Base-by-base conservation (phyloP, 1,284 basidiomycete genomes). In the Boletellus sp. region DNA sequence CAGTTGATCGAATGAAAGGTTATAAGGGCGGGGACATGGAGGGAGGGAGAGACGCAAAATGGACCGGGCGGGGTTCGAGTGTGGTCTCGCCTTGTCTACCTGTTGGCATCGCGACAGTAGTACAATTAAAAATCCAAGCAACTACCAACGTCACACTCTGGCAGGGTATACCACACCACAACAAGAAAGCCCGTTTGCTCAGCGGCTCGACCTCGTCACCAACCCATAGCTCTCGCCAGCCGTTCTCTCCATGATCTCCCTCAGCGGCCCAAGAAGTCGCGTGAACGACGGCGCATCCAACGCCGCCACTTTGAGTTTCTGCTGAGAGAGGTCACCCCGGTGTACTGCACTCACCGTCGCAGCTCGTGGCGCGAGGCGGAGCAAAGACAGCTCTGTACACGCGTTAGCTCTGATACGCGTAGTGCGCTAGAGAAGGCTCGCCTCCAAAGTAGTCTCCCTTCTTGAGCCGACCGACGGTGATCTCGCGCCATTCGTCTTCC, bases 361-460 rank as follows among this genome's bases (percentile, higher is more conserved):
- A 1, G 93, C 93, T 50, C 95, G 86, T 13, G 93, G 92, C 38
- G 89, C 89, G 32, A 89, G 80, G 58, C 90, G 89, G 51, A 94
- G 78, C 36, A 97, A 74, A 8, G 91, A 90, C 22, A 93, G 75
- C 68, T 97, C 93, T 85, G 63, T 35, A 52, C 19, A 41, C 30
- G 21, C 19, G 28, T 50, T 50, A 51, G 32, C 18, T 8, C 35
- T 32, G 32, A 26, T 44, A 47, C 36, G 35, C 36, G 11, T 28
- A 52, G 33, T 26, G 32, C 24, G 42, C 26, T 36, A 24, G 19
- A 50, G 43, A 40, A 44, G 8, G 72, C 86, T 65, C 61, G 93
- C 94, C 94, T 71, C 96, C 96, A 77, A 99, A 99, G 80, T 98
- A 99, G 71, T 99, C 95, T 13, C 96, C 96, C 63, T 93, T 91